These are phyloP conservation scores for Aspergillus fumigatiaffinis DNA, from an alignment of 2,329 filamentous ascomycete genomes.

Conservation along the genomic window DNA sequence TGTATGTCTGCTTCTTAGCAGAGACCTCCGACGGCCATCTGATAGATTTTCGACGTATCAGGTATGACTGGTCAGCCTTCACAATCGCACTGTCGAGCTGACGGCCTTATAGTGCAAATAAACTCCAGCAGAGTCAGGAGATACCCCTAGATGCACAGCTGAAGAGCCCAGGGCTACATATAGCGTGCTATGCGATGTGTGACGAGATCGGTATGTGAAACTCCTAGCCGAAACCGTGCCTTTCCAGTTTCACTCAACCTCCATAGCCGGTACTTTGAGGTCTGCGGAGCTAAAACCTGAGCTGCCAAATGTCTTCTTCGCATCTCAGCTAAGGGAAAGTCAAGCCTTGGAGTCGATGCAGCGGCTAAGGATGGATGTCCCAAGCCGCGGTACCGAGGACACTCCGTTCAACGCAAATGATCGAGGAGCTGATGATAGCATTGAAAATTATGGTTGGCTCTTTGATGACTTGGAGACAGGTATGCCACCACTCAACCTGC, in stretches of 20 bases:
- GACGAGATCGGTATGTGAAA: conserved; percentile 66
- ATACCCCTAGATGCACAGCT: conserved; percentile 58
- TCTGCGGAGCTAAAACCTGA: conserved; percentile 51
- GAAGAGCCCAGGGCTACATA: conserved; percentile 50
- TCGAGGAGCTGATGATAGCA: conserved; percentile 42
- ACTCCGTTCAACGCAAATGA: conserved; percentile 7
- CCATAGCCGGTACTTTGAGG: conserved; percentile 53
- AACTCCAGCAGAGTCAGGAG: conserved; percentile 59
- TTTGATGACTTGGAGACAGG: conserved; percentile 50
- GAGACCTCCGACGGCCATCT: conserved; percentile 67
- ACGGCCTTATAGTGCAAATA: conserved; percentile 52
- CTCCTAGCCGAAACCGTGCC: background rate
- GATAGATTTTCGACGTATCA: conserved; percentile 63
- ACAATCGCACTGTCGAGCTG: conserved; percentile 18
- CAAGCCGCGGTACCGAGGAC: conserved; percentile 16
- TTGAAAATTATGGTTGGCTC: conserved; percentile 51
- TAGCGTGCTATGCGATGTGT: conserved; percentile 71
- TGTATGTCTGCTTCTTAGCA: conserved; percentile 70
- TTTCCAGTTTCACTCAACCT: conserved; percentile 8
- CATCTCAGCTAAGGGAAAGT: conserved; percentile 10
- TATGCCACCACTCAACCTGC: conserved; percentile 5
- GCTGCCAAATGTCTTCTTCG: conserved; percentile 46
- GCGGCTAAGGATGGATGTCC: conserved; percentile 14
- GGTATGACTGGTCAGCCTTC: conserved; percentile 35
- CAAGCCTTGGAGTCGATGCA: conserved; percentile 11